Evolutionary conservation across 768 basidiomycete genomes (phyloP).

Genomic region (Hydnomerulius pinastri): DNA sequence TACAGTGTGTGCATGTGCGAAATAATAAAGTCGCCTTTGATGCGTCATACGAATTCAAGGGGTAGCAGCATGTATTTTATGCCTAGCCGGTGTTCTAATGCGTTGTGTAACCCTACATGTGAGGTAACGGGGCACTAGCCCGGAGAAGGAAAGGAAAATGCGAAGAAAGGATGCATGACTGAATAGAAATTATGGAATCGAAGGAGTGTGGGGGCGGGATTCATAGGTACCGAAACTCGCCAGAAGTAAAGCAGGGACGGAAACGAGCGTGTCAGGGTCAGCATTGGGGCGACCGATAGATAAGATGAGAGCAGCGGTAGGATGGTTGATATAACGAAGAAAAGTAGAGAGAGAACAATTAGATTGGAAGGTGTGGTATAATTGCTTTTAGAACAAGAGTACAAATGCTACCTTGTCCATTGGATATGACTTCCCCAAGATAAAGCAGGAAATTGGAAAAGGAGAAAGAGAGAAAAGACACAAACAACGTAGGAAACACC

Average conservation of each 20-base stretch:
- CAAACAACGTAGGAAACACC: too few species aligned
- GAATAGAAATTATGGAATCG: neutral
- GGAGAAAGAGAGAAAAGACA: too few species aligned
- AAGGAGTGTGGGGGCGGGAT: slow-evolving; percentile 1
- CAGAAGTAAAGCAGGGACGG: neutral
- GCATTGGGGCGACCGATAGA: neutral
- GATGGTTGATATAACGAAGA: too few species aligned
- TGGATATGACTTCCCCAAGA: slow-evolving; percentile 9
- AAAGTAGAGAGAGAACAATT: slow-evolving; percentile 2
- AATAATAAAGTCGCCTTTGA: too few species aligned
- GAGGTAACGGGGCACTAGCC: neutral
- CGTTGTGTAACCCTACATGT: slow-evolving; percentile 14
- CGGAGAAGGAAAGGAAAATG: neutral
- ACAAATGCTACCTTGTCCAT: slow-evolving; percentile 6
- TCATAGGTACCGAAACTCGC: neutral
- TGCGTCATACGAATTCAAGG: neutral
- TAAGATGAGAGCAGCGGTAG: neutral
- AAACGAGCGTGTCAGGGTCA: slow-evolving; percentile 12
- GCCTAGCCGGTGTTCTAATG: slow-evolving; percentile 9
- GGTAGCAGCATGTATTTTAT: slow-evolving; percentile 16
- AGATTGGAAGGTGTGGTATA: slow-evolving; percentile 21
- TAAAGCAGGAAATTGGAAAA: slow-evolving; percentile 18
- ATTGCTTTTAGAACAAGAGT: slow-evolving; percentile 12
- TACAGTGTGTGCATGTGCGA: too few species aligned
- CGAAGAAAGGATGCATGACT: neutral